Percentiles rank a stretch among this genome's conserved stretches.
These are phyloP conservation scores for Rubus idaeus DNA, from an alignment of 306 rosid genomes.

Conservation along the genomic window DNA sequence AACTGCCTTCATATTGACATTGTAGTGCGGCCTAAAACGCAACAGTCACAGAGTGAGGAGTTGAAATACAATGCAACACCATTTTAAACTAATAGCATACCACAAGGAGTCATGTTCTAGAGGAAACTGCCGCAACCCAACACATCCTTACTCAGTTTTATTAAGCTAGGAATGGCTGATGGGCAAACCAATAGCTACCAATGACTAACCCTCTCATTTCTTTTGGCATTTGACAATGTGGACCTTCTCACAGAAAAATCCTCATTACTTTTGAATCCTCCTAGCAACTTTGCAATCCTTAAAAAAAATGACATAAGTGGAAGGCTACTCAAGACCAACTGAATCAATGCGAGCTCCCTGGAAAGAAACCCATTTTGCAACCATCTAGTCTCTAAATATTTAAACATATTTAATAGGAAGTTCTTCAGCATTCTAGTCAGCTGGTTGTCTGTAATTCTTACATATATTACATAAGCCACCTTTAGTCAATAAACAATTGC, in stretches of 20 bases:
- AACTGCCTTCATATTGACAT: conserved; percentile 88
- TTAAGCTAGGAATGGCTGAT: neutral
- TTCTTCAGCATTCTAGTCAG: neutral
- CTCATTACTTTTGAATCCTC: neutral
- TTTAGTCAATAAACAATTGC: neutral
- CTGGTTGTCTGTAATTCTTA: neutral
- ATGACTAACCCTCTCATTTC: neutral
- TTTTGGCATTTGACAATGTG: neutral
- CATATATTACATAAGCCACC: neutral
- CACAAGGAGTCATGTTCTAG: neutral
- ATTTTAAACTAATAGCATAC: neutral
- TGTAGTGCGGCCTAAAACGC: conserved; percentile 74
- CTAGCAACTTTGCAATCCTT: neutral
- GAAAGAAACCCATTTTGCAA: neutral
- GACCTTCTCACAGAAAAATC: neutral
- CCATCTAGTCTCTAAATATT: neutral
- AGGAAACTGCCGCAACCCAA: neutral
- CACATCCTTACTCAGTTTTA: neutral
- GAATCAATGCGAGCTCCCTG: neutral
- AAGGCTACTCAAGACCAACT: neutral
- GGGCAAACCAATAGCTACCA: neutral
- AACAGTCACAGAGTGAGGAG: neutral
- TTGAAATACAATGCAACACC: neutral
- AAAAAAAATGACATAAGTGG: neutral
- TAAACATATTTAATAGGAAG: neutral